phyloP scores from a whole-genome alignment of 352 stramenopile species.

The Globisporangium rhizosaccharum region DNA sequence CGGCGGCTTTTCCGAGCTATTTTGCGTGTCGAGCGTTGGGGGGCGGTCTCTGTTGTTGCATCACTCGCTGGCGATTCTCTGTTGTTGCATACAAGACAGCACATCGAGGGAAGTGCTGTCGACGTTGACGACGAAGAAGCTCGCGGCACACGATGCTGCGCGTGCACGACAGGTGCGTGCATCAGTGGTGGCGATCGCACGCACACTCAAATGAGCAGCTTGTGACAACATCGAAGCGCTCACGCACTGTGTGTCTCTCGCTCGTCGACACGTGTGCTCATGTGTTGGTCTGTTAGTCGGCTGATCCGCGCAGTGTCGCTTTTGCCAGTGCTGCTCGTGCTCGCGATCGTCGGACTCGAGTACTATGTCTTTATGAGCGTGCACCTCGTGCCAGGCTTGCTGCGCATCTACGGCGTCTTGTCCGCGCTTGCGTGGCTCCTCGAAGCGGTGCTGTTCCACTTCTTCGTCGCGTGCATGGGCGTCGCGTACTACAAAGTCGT shows the following conservation, averaged over 20 bases:
- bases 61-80: too few species aligned
- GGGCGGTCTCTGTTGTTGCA: too few species aligned
- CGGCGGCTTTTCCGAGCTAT: too few species aligned
- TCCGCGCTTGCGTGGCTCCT: slow-evolving; percentile 22
- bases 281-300: slow-evolving; percentile 18
- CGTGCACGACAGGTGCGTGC: slow-evolving; percentile 58
- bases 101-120: not conserved
- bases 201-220: not conserved
- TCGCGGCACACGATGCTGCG: slow-evolving; percentile 41
- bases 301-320: slow-evolving; percentile 57
- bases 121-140: not conserved
- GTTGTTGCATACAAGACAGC: too few species aligned
- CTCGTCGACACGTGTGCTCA: too few species aligned
- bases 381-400: slow-evolving; percentile 37
- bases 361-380: slow-evolving; percentile 61
- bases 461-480: slow-evolving; percentile 37
- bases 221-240: too few species aligned
- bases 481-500: slow-evolving; percentile 73
- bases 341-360: slow-evolving; percentile 52
- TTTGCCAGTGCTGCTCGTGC: slow-evolving; percentile 60
- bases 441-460: slow-evolving; percentile 54
- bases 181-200: not conserved
- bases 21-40: too few species aligned
- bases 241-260: too few species aligned
- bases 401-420: slow-evolving; percentile 3